Percentiles rank a stretch among this genome's conserved stretches.
Conservation (phyloP, 495 filamentous ascomycete genomes). For the Filosporella fistucella region DNA sequence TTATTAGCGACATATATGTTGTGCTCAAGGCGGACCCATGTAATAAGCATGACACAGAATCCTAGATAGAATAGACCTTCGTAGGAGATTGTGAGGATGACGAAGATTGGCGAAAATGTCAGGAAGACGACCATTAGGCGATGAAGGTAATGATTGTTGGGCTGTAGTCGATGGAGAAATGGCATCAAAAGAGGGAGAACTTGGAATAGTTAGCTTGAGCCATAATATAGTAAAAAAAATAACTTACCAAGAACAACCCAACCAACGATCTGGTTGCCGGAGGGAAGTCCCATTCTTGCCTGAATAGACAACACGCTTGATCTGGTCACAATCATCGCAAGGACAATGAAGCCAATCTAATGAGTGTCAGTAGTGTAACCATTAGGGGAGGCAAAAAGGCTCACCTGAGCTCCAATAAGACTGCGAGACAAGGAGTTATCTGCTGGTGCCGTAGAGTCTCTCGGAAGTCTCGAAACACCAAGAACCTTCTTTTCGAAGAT, state of each 20-base stretch:
- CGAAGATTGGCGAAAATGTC: slow-evolving; percentile 88
- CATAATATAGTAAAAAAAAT: slow-evolving; percentile 9
- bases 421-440: slow-evolving; percentile 16
- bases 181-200: slow-evolving; percentile 76
- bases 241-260: slow-evolving; percentile 77
- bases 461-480: slow-evolving; percentile 25
- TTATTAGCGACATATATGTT: slow-evolving; percentile 56
- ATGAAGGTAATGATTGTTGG: slow-evolving; percentile 87
- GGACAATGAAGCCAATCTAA: slow-evolving; percentile 73
- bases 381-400: background rate
- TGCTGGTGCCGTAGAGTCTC: slow-evolving; percentile 16
- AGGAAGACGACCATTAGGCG: slow-evolving; percentile 86
- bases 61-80: slow-evolving; percentile 95
- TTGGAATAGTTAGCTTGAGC: slow-evolving; percentile 23
- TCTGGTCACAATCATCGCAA: slow-evolving; percentile 81
- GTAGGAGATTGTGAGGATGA: slow-evolving; percentile 96
- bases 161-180: slow-evolving; percentile 72
- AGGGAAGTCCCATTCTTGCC: slow-evolving; percentile 79
- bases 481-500: slow-evolving; percentile 72
- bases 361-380: slow-evolving; percentile 7
- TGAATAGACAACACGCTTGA: slow-evolving; percentile 79
- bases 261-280: slow-evolving; percentile 83
- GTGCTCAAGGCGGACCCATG: slow-evolving; percentile 89
- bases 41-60: slow-evolving; percentile 77
- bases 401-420: slow-evolving; percentile 28